Base-by-base conservation (phyloP, 495 filamentous ascomycete genomes). In the Mytilinidion resinicola region DNA sequence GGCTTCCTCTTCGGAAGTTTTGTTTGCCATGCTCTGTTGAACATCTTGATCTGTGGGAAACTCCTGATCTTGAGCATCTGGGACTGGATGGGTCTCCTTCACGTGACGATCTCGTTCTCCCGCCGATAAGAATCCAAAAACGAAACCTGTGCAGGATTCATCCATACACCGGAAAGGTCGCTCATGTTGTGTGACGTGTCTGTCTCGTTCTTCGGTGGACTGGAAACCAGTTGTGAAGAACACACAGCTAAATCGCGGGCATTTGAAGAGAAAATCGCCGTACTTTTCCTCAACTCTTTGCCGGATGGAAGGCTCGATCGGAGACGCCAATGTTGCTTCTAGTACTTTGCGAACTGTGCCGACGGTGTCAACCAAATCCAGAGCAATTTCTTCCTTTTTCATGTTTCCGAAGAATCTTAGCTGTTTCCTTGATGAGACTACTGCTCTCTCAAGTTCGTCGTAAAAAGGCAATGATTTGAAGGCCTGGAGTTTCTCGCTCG, bases 181-280 rank as follows among this genome's bases (percentile, higher is more conserved):
- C 15, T 61, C 58, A 25, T 61, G 58, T 37, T 55, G 56, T 15
- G 9, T 3, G 9, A 56, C 25, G 33, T 61, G 58, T n/a, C 36
- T 14, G 11, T 61, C 53, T 5, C 58, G 41, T n/a, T 49, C 42
- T 11, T 38, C 5, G 6, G 20, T n/a, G 14, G 41, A 34, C 5
- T 1, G 9, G 36, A 61, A 61, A n/a, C 58, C 58, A 17, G 5
- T 34, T 4, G 39, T 36, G 36, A 61, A 61, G 43, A 21, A 50
- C 6, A 34, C 5, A 34, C 58, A 61, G 37, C 44, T 61, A 25
- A 61, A 48, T 17, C 58, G 37, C 1, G 41, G 58, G 38, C 58
- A 61, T 37, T 61, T 61, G 53, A 50, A 61, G 21, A 61, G 11
- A 37, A 41, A 11, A 3, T 21, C 19, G 37, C 58, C 58, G 21